Evolutionary conservation across 2,329 filamentous ascomycete genomes (phyloP), one percentile per base, ranked within the genome.

Genomic region (Stemphylium lycopersici): DNA sequence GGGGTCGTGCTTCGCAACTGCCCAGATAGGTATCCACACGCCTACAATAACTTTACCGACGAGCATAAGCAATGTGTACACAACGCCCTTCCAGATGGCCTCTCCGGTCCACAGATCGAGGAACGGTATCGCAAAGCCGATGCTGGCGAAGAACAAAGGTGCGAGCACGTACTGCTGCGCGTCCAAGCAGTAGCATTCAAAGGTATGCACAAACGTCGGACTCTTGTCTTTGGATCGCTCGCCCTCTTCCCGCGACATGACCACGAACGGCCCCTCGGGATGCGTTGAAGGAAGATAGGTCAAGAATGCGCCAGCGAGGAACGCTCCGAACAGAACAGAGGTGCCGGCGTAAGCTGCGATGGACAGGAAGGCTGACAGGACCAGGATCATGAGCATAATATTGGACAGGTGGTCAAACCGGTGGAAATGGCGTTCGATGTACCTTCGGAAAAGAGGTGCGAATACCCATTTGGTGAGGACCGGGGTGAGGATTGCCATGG

Each of bases 171-270:
- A 69, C 20, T 3, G 80, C 81, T 4, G 83, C 77, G 10, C 80
- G 53, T 8, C 84, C 49, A 2, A 80, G 78, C 15, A 82, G 70
- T 10, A 84, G 48, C 57, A 63, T 42, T 72, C 67, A 33, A 70
- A 71, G 0, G 67, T 71, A 29, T 70, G 66, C 4, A 71, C 66
- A 15, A 70, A 71, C 0, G 65, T 70, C 1, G 67, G 66, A 16
- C 60, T 65, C 41, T 69, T 71, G 55, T 66, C 36, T 26, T 64
- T 62, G 60, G 46, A 36, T 24, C 58, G 55, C 50, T 71, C 69
- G 29, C 67, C 68, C 38, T 69, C 60, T 31, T 69, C 63, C 20
- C 67, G 49, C 6, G 48, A 56, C 46, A 67, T 56, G 0, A 69
- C 68, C 7, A 70, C 66, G 22, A 70, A 70, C 11, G 59, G 59